phyloP scores from a whole-genome alignment of 345 rosid genomes.

The Brassica nigra region DNA sequence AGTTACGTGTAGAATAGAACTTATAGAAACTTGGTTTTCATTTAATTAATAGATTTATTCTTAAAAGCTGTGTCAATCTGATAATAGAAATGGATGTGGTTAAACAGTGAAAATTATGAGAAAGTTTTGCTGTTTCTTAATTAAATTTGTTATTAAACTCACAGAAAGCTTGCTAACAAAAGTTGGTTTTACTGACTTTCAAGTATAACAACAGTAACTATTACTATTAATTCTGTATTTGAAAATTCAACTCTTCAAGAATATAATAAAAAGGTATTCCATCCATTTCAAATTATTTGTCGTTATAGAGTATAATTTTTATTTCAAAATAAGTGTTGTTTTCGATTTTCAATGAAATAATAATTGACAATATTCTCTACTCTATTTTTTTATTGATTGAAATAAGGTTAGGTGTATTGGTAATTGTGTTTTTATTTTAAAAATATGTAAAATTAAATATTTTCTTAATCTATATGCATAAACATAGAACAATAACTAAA shows the following conservation, averaged over 20 bases:
- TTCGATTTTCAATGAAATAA: no score
- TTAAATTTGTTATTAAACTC: not conserved
- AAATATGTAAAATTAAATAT: no score
- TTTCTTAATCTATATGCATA: no score
- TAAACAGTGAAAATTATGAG: not conserved
- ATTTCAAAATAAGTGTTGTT: no score
- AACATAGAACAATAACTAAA: no score
- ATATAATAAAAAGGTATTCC: slow-evolving; percentile 2
- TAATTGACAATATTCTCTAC: no score
- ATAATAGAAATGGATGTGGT: not conserved
- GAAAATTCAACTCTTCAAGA: slow-evolving; percentile 26
- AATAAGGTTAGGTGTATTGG: no score
- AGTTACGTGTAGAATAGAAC: not conserved
- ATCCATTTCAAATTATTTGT: no score
- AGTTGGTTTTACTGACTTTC: not conserved
- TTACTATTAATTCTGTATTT: not conserved
- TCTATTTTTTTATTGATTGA: no score
- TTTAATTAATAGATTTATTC: not conserved
- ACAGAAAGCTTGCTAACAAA: not conserved
- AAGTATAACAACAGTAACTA: not conserved
- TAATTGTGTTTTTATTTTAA: no score
- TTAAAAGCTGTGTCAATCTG: not conserved
- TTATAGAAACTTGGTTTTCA: not conserved
- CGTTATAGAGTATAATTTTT: no score
- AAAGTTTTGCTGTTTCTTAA: not conserved